A percentile compares a stretch with the other conserved stretches of the same genome.
These are phyloP conservation scores for Luzula sylvatica DNA, from an alignment of 176 grass and related monocot species.

Conservation along the genomic window DNA sequence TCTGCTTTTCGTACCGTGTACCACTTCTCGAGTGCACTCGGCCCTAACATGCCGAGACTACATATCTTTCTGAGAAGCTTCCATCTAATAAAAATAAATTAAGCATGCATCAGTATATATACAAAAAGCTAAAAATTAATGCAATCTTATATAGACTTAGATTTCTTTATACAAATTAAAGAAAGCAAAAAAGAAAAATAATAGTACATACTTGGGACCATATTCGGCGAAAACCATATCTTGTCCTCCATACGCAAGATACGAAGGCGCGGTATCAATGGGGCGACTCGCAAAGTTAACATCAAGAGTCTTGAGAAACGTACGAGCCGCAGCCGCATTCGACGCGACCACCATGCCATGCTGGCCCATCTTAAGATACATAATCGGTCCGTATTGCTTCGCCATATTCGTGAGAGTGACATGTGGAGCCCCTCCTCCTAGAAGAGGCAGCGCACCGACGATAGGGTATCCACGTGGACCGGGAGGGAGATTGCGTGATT, in stretches of 20 bases:
- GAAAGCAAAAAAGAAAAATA: neutral
- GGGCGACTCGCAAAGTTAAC: slow-evolving; percentile 18
- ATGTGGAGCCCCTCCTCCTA: slow-evolving; percentile 14
- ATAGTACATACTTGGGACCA: slow-evolving; percentile 12
- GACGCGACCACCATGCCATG: slow-evolving; percentile 16
- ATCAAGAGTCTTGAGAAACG: slow-evolving; percentile 24
- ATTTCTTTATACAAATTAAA: neutral
- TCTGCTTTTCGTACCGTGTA: slow-evolving; percentile 8
- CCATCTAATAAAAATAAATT: slow-evolving; percentile 1
- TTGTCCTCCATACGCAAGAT: slow-evolving; percentile 18
- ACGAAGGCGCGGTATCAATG: neutral
- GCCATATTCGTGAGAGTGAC: slow-evolving; percentile 2
- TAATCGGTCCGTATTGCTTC: slow-evolving; percentile 11
- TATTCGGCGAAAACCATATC: slow-evolving; percentile 22
- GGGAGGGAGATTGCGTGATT: slow-evolving; percentile 13
- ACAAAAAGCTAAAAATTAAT: neutral
- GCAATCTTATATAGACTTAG: neutral
- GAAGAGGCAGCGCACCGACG: slow-evolving; percentile 12
- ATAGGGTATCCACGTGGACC: slow-evolving; percentile 25
- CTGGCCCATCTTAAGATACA: slow-evolving; percentile 19
- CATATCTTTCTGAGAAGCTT: slow-evolving; percentile 20
- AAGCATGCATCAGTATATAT: neutral
- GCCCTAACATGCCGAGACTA: slow-evolving; percentile 16
- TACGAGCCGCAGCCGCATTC: neutral
- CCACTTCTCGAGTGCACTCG: slow-evolving; percentile 11